Percentiles rank a stretch among this genome's conserved stretches.
Evolutionary conservation across 768 basidiomycete genomes (phyloP).

Genomic region (Lentinus brumalis): DNA sequence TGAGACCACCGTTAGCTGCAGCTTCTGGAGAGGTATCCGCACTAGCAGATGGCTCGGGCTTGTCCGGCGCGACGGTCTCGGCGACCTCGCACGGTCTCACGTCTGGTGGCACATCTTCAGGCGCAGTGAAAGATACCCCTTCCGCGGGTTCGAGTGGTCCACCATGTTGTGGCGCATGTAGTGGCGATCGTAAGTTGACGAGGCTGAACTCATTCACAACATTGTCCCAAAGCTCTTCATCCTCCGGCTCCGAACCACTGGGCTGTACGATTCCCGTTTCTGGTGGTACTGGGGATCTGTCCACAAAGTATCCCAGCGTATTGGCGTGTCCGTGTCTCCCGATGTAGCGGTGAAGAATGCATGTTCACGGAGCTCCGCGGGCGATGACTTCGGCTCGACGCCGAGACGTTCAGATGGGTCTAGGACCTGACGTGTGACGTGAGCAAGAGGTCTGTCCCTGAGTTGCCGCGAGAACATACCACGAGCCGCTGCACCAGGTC

Average conservation of each 20-base stretch:
- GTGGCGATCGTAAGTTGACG: constrained; percentile 11
- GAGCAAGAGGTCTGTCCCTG: background rate
- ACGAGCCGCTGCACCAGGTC: constrained; percentile 11
- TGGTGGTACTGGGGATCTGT: constrained; percentile 13
- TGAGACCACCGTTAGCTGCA: background rate
- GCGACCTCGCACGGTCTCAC: background rate
- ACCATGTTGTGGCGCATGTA: constrained; percentile 1
- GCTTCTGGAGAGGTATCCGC: background rate
- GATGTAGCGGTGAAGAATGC: constrained; percentile 1
- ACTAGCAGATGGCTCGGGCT: background rate
- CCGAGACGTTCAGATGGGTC: constrained; percentile 19
- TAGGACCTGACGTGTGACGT: constrained; percentile 2
- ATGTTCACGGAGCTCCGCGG: constrained; percentile 10
- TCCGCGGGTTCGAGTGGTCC: background rate
- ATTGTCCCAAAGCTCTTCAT: constrained; percentile 14
- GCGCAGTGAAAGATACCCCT: background rate
- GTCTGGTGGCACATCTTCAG: constrained; percentile 1
- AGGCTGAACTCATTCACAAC: constrained; percentile 18
- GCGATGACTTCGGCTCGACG: constrained; percentile 14
- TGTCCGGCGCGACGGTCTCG: background rate
- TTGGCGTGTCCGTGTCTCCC: background rate
- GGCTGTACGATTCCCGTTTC: constrained; percentile 14
- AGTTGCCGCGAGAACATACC: background rate
- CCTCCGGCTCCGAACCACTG: background rate
- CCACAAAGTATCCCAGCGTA: constrained; percentile 15